These are phyloP conservation scores for Yarrowia galli DNA, from an alignment of 1,139 yeast species.

Conservation along the genomic window DNA sequence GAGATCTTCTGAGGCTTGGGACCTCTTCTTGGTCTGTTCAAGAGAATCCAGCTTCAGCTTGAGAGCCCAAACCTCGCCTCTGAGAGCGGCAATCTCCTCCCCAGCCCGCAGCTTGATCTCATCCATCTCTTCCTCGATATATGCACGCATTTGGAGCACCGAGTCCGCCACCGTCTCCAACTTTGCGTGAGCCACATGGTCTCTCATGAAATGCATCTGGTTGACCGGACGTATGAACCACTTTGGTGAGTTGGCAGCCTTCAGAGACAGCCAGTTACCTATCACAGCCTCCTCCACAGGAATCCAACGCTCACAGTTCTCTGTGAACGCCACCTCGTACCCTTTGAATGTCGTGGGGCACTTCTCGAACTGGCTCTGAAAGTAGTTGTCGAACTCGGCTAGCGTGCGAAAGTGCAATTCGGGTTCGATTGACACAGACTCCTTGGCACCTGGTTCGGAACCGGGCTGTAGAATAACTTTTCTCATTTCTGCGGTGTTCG, in stretches of 20 bases:
- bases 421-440: not conserved
- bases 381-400: conserved; percentile 2
- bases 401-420: conserved; percentile 6
- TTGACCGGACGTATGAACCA: conserved; percentile 8
- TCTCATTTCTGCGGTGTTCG: not conserved
- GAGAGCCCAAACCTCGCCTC: not conserved
- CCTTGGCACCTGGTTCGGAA: not conserved
- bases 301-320: not conserved
- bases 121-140: conserved; percentile 25
- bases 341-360: not conserved
- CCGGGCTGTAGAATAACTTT: not conserved
- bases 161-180: conserved; percentile 22
- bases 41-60: not conserved
- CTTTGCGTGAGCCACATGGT: conserved; percentile 13
- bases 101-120: conserved; percentile 8
- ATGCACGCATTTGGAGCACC: conserved; percentile 16
- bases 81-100: not conserved
- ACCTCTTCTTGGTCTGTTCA: not conserved
- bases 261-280: conserved; percentile 19
- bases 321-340: not conserved
- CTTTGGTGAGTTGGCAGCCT: not conserved
- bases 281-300: conserved; percentile 16
- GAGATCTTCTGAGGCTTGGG: not conserved
- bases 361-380: not conserved
- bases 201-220: not conserved